Conservation (phyloP, 495 filamentous ascomycete species). For the Chaetomidium leptoderma region DNA sequence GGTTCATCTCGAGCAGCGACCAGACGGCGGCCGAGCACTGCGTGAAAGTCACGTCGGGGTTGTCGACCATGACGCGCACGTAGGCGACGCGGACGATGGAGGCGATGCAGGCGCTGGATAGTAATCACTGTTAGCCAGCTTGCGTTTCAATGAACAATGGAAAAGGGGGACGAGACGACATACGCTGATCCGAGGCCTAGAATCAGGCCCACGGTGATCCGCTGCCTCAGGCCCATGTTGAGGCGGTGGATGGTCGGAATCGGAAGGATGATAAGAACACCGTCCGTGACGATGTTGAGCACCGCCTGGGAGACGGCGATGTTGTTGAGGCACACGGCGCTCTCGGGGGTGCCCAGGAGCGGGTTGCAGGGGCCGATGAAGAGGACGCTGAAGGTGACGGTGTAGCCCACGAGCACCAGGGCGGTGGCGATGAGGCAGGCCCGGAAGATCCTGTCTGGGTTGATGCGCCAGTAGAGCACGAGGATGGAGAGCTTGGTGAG, state of each 20-base stretch:
- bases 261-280: constrained; percentile 38
- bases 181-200: constrained; percentile 24
- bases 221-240: constrained; percentile 20
- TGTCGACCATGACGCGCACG: constrained; percentile 14
- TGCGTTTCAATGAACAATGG: neutral
- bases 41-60: constrained; percentile 21
- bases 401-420: neutral
- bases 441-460: neutral
- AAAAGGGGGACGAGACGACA: neutral
- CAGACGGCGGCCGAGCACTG: constrained; percentile 33
- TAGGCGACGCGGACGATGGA: constrained; percentile 28
- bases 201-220: constrained; percentile 16
- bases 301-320: constrained; percentile 34
- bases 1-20: constrained; percentile 40
- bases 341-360: neutral
- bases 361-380: constrained; percentile 2
- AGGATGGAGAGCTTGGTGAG: neutral
- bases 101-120: constrained; percentile 20
- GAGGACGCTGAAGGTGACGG: neutral
- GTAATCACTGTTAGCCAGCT: neutral
- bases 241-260: constrained; percentile 37
- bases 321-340: constrained; percentile 19
- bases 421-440: neutral
- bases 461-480: constrained; percentile 7
- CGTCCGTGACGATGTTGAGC: constrained; percentile 40